phyloP scores from a whole-genome alignment of 2,329 filamentous ascomycete genomes.

The Talaromyces rugulosus region DNA sequence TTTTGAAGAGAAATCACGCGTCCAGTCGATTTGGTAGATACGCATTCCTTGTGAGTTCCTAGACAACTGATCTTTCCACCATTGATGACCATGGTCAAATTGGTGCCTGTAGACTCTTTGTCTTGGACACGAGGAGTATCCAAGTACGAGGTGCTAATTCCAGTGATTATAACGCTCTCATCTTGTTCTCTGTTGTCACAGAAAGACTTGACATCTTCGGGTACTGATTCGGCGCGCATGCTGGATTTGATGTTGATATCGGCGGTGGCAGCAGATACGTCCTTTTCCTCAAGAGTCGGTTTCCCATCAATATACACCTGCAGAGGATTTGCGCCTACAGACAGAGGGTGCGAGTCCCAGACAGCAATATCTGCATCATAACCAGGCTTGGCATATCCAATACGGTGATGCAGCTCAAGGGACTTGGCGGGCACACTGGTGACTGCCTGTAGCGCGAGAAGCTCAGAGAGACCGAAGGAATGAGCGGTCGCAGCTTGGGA shows the following conservation, averaged over 20 bases:
- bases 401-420: conserved; percentile 53
- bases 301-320: conserved; percentile 63
- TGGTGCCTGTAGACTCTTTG: conserved; percentile 7
- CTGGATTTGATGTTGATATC: conserved; percentile 12
- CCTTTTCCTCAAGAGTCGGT: conserved; percentile 31
- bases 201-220: conserved; percentile 18
- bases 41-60: conserved; percentile 48
- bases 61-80: conserved; percentile 55
- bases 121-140: conserved; percentile 7
- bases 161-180: conserved; percentile 24
- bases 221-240: conserved; percentile 21
- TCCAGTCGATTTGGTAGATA: conserved; percentile 34
- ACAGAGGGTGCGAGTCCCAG: conserved; percentile 61
- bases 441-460: conserved; percentile 55
- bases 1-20: conserved; percentile 50
- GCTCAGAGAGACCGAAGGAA: conserved; percentile 58
- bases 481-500: conserved; percentile 49
- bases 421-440: conserved; percentile 57
- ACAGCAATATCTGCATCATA: conserved; percentile 60
- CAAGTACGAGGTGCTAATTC: conserved; percentile 29
- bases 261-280: neutral
- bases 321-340: conserved; percentile 55
- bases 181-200: conserved; percentile 17
- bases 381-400: conserved; percentile 60
- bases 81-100: conserved; percentile 48